Conservation (phyloP, 352 stramenopile genomes). For the Phytophthora palmivora region DNA sequence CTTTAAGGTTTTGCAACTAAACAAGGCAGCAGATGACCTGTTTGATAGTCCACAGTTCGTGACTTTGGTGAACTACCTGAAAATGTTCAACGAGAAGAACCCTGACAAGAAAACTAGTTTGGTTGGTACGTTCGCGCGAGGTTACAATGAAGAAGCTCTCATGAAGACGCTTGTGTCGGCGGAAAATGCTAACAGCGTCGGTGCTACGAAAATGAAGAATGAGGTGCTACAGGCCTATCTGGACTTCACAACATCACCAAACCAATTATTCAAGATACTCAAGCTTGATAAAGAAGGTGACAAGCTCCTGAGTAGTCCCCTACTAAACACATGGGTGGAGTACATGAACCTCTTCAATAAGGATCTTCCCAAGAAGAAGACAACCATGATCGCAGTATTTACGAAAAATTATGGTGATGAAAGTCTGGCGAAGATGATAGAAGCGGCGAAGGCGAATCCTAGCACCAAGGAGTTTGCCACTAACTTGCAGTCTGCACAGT, state of each 20-base stretch:
- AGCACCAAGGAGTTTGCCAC: background rate
- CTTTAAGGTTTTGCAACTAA: constrained; percentile 6
- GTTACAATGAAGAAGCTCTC: background rate
- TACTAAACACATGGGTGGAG: constrained; percentile 3
- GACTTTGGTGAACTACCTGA: constrained; percentile 8
- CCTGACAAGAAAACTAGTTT: background rate
- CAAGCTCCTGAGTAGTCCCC: constrained; percentile 7
- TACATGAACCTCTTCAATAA: constrained; percentile 23
- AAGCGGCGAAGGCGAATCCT: background rate
- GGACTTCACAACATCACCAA: background rate
- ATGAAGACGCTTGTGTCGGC: constrained; percentile 5
- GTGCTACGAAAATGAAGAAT: constrained; percentile 3
- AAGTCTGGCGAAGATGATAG: constrained; percentile 1
- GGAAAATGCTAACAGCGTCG: background rate
- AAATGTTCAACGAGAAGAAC: constrained; percentile 6
- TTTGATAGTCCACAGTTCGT: constrained; percentile 8
- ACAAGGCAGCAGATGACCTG: background rate
- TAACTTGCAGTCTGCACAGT: constrained; percentile 9
- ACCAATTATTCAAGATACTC: background rate
- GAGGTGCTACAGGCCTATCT: constrained; percentile 7
- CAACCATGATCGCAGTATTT: constrained; percentile 8
- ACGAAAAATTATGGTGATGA: constrained; percentile 14
- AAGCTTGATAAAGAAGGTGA: constrained; percentile 4
- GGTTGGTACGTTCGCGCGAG: background rate
- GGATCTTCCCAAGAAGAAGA: constrained; percentile 10